These are phyloP conservation scores for Aspergillus nomiae DNA, from an alignment of 2,329 filamentous ascomycete species.

Conservation along the genomic window DNA sequence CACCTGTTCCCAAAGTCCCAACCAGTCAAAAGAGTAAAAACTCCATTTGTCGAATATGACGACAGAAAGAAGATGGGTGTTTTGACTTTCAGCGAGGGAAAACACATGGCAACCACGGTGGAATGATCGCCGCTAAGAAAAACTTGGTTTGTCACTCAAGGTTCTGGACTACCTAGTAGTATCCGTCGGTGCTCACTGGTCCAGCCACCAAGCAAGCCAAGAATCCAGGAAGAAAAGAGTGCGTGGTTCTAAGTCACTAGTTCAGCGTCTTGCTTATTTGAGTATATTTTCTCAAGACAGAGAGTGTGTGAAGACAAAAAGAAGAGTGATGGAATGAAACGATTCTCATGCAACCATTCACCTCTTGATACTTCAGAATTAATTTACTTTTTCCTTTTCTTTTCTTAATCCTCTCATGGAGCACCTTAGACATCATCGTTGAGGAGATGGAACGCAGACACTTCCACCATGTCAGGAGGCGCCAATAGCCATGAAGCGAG, in stretches of 20 bases:
- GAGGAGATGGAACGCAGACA: neutral
- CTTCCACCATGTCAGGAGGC: slow-evolving; percentile 11
- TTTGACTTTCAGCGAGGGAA: slow-evolving; percentile 23
- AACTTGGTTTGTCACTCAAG: slow-evolving; percentile 10
- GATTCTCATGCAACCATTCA: slow-evolving; percentile 8
- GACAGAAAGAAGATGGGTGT: slow-evolving; percentile 3
- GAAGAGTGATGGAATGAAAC: slow-evolving; percentile 12
- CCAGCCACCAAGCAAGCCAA: slow-evolving; percentile 20
- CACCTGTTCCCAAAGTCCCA: neutral
- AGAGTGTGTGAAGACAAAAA: neutral
- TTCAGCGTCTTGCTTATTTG: slow-evolving; percentile 6
- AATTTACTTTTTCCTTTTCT: neutral
- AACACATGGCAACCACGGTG: slow-evolving; percentile 29
- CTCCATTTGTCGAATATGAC: neutral
- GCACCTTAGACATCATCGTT: neutral
- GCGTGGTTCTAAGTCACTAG: slow-evolving; percentile 6
- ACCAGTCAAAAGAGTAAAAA: neutral
- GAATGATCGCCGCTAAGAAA: slow-evolving; percentile 28
- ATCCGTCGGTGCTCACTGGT: slow-evolving; percentile 15
- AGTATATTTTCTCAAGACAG: neutral
- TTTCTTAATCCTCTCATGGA: neutral
- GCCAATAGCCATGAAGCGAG: slow-evolving; percentile 6
- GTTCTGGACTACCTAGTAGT: slow-evolving; percentile 9
- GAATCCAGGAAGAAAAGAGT: slow-evolving; percentile 8
- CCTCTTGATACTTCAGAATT: neutral